Evolutionary conservation across 2,329 filamentous ascomycete genomes (phyloP).

Genomic region (Amauroascus niger): DNA sequence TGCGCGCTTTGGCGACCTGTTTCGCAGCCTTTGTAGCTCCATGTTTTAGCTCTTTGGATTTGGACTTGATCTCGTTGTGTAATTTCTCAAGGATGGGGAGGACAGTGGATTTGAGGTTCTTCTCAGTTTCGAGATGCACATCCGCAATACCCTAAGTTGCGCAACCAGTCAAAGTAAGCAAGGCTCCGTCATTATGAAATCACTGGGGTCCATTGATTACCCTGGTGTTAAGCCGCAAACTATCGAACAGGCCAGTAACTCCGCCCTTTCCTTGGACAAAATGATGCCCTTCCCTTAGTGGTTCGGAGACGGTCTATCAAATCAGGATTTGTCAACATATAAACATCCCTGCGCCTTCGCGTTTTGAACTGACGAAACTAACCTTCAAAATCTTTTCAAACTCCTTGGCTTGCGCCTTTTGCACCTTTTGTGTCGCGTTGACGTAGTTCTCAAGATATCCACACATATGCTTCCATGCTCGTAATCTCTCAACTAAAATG

Average conservation of each 20-base stretch:
- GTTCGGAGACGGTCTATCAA: slow-evolving; percentile 65
- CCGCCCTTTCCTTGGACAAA: slow-evolving; percentile 87
- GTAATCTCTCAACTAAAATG: slow-evolving; percentile 74
- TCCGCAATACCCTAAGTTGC: slow-evolving; percentile 63
- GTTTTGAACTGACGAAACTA: background rate
- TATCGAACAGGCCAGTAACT: slow-evolving; percentile 83
- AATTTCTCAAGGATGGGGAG: slow-evolving; percentile 81
- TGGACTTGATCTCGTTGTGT: slow-evolving; percentile 94
- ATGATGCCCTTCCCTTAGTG: slow-evolving; percentile 80
- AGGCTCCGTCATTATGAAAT: background rate
- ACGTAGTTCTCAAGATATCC: slow-evolving; percentile 89
- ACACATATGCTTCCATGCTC: slow-evolving; percentile 92
- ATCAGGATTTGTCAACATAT: slow-evolving; percentile 4
- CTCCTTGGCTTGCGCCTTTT: slow-evolving; percentile 79
- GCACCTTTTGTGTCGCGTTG: slow-evolving; percentile 70
- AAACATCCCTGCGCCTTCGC: background rate
- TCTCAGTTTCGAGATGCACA: slow-evolving; percentile 82
- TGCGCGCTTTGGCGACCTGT: slow-evolving; percentile 80
- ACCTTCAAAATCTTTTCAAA: slow-evolving; percentile 86
- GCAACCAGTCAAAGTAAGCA: background rate
- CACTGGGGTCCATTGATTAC: slow-evolving; percentile 35
- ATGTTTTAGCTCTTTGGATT: slow-evolving; percentile 75
- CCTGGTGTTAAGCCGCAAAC: slow-evolving; percentile 81
- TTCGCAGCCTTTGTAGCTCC: slow-evolving; percentile 80
- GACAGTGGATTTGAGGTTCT: slow-evolving; percentile 75